phyloP scores from a whole-genome alignment of 2,329 filamentous ascomycete genomes.

The Talaromyces verruculosus region DNA sequence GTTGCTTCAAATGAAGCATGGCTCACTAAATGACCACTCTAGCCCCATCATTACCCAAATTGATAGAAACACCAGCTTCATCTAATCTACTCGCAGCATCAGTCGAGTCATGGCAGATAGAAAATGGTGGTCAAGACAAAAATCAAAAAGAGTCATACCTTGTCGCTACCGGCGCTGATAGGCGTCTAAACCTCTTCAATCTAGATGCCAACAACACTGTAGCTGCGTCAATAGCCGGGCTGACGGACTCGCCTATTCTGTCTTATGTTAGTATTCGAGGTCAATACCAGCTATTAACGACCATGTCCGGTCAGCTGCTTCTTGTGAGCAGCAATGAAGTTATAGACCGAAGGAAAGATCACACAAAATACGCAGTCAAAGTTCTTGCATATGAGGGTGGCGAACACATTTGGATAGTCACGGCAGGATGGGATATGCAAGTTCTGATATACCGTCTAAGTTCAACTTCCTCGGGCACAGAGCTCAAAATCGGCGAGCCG shows the following conservation, averaged over 20 bases:
- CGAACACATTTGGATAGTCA: conserved; percentile 49
- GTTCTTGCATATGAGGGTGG: conserved; percentile 41
- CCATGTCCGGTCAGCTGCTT: conserved; percentile 60
- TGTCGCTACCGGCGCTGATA: conserved; percentile 50
- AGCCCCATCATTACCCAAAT: conserved; percentile 49
- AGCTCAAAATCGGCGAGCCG: conserved; percentile 29
- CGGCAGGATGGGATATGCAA: conserved; percentile 62
- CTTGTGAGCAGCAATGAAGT: conserved; percentile 48
- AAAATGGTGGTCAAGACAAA: conserved; percentile 19
- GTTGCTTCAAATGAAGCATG: not conserved
- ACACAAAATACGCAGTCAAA: conserved; percentile 60
- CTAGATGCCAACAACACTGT: conserved; percentile 25
- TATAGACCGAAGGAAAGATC: conserved; percentile 55
- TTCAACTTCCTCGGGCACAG: not conserved
- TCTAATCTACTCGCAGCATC: conserved; percentile 56
- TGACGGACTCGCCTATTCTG: conserved; percentile 51
- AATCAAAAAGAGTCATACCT: conserved; percentile 31
- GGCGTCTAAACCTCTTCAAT: conserved; percentile 49
- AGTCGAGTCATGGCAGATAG: conserved; percentile 40
- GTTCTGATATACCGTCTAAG: conserved; percentile 52
- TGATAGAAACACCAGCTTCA: conserved; percentile 47
- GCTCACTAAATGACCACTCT: conserved; percentile 20
- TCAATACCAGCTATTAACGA: conserved; percentile 51
- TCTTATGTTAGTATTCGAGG: conserved; percentile 49
- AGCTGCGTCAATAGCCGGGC: conserved; percentile 29